Conservation (phyloP, 139 green algal species). For the Chlamydomonas eustigma region DNA sequence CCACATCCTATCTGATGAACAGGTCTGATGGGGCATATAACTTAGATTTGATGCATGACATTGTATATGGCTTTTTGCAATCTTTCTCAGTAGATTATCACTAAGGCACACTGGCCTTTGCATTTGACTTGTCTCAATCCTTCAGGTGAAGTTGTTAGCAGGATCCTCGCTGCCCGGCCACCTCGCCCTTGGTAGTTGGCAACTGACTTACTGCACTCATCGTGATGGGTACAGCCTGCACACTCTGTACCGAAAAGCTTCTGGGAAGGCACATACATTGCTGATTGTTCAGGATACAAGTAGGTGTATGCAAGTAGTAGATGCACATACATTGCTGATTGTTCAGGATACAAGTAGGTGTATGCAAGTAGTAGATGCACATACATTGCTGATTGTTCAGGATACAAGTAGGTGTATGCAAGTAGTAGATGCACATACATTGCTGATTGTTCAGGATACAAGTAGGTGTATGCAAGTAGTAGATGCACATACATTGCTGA, state of each 20-base stretch:
- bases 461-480: no score
- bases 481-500: not conserved
- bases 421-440: not conserved
- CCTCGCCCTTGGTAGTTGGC: not conserved
- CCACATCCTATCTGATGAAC: no score
- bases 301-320: not conserved
- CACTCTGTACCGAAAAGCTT: slow-evolving; percentile 64
- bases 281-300: slow-evolving; percentile 57
- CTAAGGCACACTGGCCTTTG: no score
- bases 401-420: not conserved
- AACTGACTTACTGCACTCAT: slow-evolving; percentile 41
- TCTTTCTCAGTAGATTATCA: no score
- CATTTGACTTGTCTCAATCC: no score
- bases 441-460: no score
- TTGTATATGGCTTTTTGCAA: no score
- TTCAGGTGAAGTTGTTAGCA: not conserved
- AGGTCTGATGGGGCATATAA: no score
- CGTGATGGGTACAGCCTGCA: slow-evolving; percentile 65
- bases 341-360: not conserved
- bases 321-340: not conserved
- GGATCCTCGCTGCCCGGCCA: not conserved
- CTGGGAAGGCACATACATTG: slow-evolving; percentile 36
- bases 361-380: slow-evolving; percentile 2
- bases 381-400: not conserved
- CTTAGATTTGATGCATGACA: no score